Base-by-base conservation (phyloP, 1,284 basidiomycete species). In the Trichosporon ovoides region DNA sequence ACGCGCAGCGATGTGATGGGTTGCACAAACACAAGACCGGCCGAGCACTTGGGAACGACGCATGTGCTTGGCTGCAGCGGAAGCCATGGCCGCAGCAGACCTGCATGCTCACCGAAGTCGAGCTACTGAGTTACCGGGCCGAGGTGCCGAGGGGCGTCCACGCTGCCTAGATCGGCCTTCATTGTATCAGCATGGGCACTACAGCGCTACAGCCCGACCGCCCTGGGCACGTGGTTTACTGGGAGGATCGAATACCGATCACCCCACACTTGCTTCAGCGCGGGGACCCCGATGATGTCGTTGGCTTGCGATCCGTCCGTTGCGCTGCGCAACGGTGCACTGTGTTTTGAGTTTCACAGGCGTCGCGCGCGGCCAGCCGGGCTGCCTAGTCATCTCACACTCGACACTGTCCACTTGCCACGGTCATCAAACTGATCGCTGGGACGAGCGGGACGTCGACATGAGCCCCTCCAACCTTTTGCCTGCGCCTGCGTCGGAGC, bases 241-340 rank as follows among this genome's bases (percentile, higher is more conserved):
- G 43, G 43, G 43, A 48, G 43, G 43, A 24, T n/a, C 43, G 22
- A 28, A 48, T 48, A 48, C 28, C 28, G 28, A 7, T 16, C 24
- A 13, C 22, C 22, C 6, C 19, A 22, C 28, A 9, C 28, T 31
- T 48, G 14, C 22, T 28, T n/a, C 35, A 37, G 13, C 28, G 43
- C 22, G 43, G 43, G 43, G 43, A 19, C 43, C 35, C 43, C 43
- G 28, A 22, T 48, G 43, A 28, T 48, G 43, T 48, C 43, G 43
- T n/a, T 24, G 43, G 24, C 43, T 24, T 22, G 24, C 14, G 43
- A 24, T 48, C 22, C 43, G 12, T 48, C 43, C 12, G 43, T 20
- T 12, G 43, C 28, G 43, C 43, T 48, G 43, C 43, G 40, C 6
- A 14, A 13, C 20, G 43, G 4, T 31, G 43, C 40, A 46, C 40